Conservation (phyloP, 331 rosid species). For the Acacia concinna region DNA sequence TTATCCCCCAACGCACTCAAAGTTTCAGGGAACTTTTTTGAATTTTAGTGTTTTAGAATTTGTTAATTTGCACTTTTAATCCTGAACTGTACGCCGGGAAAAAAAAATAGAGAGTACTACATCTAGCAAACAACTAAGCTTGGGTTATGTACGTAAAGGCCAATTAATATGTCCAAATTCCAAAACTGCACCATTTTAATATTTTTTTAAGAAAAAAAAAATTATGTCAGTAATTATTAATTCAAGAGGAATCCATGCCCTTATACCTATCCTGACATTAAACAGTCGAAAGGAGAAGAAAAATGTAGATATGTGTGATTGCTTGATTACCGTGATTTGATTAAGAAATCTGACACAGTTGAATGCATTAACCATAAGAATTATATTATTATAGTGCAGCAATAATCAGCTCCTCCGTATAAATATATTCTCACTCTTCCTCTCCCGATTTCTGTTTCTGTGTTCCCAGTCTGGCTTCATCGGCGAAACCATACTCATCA, state of each 20-base stretch:
- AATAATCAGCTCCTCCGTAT: no score
- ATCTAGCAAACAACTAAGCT: no score
- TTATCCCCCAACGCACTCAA: no score
- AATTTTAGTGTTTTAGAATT: no score
- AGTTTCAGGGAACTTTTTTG: no score
- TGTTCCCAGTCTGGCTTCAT: conserved; percentile 44
- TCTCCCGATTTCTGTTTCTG: neutral
- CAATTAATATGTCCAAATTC: neutral
- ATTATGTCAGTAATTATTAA: neutral
- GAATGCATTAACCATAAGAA: neutral
- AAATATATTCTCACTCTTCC: neutral
- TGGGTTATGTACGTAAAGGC: neutral
- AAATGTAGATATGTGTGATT: neutral
- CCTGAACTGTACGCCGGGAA: no score
- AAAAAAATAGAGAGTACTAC: no score
- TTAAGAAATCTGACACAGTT: neutral
- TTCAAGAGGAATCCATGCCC: neutral
- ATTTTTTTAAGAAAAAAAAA: no score
- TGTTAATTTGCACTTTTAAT: no score
- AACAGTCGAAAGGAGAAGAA: no score
- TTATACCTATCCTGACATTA: neutral
- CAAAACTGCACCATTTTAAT: neutral
- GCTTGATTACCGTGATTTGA: neutral
- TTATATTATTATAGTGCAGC: neutral
- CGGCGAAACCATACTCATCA: conserved; percentile 54